Conservation (phyloP, 2,329 filamentous ascomycete genomes). For the Setomelanomma holmii region DNA sequence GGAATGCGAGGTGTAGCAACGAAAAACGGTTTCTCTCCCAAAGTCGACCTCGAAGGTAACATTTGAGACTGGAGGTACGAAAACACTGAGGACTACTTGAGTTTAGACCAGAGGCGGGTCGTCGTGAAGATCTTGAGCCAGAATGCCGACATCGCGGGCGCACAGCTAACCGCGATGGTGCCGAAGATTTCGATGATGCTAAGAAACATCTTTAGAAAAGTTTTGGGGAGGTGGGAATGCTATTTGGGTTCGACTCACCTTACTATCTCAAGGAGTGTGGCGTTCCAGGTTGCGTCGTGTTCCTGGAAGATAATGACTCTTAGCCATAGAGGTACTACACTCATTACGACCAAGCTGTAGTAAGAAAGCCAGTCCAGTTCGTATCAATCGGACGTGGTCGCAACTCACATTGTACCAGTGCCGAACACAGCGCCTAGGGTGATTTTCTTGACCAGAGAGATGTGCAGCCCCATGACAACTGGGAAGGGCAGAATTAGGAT, state of each 20-base stretch:
- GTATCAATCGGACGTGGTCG: background rate
- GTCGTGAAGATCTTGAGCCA: slow-evolving; percentile 11
- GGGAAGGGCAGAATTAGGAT: slow-evolving; percentile 12
- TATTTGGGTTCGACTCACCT: background rate
- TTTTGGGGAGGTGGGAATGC: too few species aligned
- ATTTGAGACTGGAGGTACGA: background rate
- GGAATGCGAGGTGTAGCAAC: too few species aligned
- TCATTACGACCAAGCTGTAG: background rate
- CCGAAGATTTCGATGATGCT: slow-evolving; percentile 12
- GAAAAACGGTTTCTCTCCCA: too few species aligned
- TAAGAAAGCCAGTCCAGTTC: background rate
- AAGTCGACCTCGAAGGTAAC: too few species aligned
- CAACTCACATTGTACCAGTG: slow-evolving; percentile 6
- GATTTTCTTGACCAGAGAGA: slow-evolving; percentile 2
- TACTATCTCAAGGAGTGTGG: background rate
- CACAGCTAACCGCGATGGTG: slow-evolving; percentile 10
- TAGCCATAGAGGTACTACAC: background rate
- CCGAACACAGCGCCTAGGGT: slow-evolving; percentile 5
- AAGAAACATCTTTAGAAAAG: background rate
- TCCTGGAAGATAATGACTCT: background rate
- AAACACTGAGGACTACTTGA: background rate
- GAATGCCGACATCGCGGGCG: slow-evolving; percentile 8
- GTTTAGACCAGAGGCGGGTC: background rate
- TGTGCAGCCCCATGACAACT: background rate
- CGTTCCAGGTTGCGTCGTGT: background rate